Conservation (phyloP, 23 red algal species). For the Porphyridium purpureum region DNA sequence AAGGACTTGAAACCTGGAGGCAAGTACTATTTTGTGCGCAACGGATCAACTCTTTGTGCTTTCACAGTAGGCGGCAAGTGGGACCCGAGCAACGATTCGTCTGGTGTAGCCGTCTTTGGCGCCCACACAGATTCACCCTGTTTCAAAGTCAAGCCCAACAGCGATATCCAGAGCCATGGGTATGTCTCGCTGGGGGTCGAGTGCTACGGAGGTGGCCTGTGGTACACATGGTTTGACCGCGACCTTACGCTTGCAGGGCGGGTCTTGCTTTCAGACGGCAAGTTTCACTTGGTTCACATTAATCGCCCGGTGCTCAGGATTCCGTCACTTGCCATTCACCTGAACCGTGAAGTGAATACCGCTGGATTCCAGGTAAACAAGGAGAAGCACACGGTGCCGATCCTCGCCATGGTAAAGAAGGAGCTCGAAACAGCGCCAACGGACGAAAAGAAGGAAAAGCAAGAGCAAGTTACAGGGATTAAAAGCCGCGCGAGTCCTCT, state of each 20-base stretch:
- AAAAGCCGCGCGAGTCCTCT: neutral
- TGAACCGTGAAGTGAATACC: constrained; percentile 45
- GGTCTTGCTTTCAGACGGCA: constrained; percentile 15
- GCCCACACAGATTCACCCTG: constrained; percentile 89
- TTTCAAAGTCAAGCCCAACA: constrained; percentile 67
- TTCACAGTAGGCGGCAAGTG: constrained; percentile 23
- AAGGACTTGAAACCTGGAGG: constrained; percentile 6
- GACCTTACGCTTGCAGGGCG: constrained; percentile 68
- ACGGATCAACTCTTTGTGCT: constrained; percentile 46
- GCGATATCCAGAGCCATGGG: constrained; percentile 2
- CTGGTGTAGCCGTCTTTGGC: constrained; percentile 25
- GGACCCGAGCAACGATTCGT: neutral
- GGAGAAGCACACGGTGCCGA: constrained; percentile 45
- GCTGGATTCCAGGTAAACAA: constrained; percentile 58
- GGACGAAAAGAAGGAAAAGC: neutral
- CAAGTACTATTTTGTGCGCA: constrained; percentile 28
- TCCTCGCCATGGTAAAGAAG: constrained; percentile 14
- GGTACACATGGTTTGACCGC: constrained; percentile 91
- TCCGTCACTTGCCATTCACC: constrained; percentile 68
- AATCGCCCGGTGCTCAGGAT: constrained; percentile 35
- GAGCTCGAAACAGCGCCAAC: neutral
- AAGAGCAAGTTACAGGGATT: neutral
- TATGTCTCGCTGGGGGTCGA: constrained; percentile 57
- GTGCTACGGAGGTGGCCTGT: constrained; percentile 79
- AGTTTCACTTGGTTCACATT: constrained; percentile 26